Conservation (phyloP, 257 asterid species). For the Nyctanthes arbortristis region DNA sequence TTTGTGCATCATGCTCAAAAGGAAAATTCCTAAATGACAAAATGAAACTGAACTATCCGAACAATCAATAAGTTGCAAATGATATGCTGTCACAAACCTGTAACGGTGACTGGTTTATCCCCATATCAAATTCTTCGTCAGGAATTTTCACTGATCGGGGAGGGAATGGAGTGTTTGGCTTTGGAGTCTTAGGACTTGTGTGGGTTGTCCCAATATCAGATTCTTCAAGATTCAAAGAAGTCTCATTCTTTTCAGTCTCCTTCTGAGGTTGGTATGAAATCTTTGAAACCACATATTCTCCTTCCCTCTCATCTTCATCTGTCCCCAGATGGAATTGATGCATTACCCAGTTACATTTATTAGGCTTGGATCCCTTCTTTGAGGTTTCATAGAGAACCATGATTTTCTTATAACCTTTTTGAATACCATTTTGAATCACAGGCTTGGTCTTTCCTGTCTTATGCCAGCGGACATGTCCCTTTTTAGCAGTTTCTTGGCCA, state of each 20-base stretch:
- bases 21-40: background rate
- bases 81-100: slow-evolving; percentile 48
- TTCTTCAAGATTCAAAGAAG: slow-evolving; percentile 39
- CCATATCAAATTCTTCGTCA: slow-evolving; percentile 23
- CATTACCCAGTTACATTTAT: slow-evolving; percentile 83
- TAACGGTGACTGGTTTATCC: slow-evolving; percentile 15
- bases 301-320: slow-evolving; percentile 51
- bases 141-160: slow-evolving; percentile 59
- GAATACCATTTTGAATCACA: slow-evolving; percentile 54
- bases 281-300: slow-evolving; percentile 49
- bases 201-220: slow-evolving; percentile 35
- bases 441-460: slow-evolving; percentile 80
- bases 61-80: background rate
- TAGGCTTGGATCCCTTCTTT: slow-evolving; percentile 58
- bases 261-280: slow-evolving; percentile 44
- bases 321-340: slow-evolving; percentile 62
- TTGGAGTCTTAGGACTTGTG: slow-evolving; percentile 73
- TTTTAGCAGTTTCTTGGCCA: slow-evolving; percentile 25
- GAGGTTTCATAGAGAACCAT: slow-evolving; percentile 71
- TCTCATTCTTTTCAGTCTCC: slow-evolving; percentile 21
- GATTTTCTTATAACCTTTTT: slow-evolving; percentile 78
- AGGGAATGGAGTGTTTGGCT: slow-evolving; percentile 52
- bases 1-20: background rate
- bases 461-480: slow-evolving; percentile 76
- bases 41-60: background rate